These are phyloP conservation scores for Sarocladium oryzae DNA, from an alignment of 2,329 filamentous ascomycete species.

Conservation along the genomic window DNA sequence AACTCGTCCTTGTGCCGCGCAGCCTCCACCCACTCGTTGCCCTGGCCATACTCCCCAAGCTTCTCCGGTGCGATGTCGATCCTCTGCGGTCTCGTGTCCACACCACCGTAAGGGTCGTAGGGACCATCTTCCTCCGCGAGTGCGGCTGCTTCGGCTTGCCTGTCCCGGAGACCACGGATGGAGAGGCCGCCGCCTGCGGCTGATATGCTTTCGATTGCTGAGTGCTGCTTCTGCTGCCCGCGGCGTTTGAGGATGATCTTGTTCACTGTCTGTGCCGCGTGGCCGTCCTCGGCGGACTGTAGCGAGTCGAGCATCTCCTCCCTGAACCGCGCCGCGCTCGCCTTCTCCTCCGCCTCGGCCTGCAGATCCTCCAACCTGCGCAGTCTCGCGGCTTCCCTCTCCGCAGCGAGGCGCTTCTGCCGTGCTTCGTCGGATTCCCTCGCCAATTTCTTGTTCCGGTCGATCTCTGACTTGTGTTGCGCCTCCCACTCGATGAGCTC, in stretches of 20 bases:
- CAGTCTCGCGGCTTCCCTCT: constrained; percentile 57
- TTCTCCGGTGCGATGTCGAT: constrained; percentile 47
- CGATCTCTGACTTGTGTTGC: constrained; percentile 63
- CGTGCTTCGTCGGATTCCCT: constrained; percentile 48
- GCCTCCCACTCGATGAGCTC: constrained; percentile 58
- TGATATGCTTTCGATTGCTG: constrained; percentile 26
- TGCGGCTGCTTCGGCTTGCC: constrained; percentile 27
- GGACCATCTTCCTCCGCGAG: constrained; percentile 54
- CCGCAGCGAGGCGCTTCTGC: constrained; percentile 51
- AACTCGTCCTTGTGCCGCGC: constrained; percentile 60
- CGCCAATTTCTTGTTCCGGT: constrained; percentile 51
- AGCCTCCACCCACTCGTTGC: constrained; percentile 63
- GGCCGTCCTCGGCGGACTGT: constrained; percentile 51
- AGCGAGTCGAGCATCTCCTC: constrained; percentile 66
- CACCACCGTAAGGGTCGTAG: constrained; percentile 83
- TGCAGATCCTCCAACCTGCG: constrained; percentile 55
- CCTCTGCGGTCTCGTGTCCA: constrained; percentile 61
- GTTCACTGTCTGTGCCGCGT: constrained; percentile 51
- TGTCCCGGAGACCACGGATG: constrained; percentile 75
- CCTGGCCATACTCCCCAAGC: constrained; percentile 56
- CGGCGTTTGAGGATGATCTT: constrained; percentile 69
- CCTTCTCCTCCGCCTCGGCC: constrained; percentile 66
- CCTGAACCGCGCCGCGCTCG: constrained; percentile 54
- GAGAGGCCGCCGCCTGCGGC: constrained; percentile 37
- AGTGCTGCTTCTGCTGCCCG: constrained; percentile 41